phyloP scores from a whole-genome alignment of 257 asterid genomes.

The Gentiana macrophylla region DNA sequence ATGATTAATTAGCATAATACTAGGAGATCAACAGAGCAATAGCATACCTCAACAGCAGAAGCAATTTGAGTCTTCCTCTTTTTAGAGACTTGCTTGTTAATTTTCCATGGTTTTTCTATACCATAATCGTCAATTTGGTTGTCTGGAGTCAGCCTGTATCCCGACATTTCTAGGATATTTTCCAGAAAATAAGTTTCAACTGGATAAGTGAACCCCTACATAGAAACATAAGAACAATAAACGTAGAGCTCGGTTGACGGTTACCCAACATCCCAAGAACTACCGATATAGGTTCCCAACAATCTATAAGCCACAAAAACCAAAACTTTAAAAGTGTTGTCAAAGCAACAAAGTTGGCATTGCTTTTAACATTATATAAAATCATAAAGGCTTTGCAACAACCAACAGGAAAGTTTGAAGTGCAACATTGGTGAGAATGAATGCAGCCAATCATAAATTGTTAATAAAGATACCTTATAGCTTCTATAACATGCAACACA shows the following conservation, averaged over 20 bases:
- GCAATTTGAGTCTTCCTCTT: constrained; percentile 89
- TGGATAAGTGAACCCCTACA: constrained; percentile 61
- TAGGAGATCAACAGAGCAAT: constrained; percentile 7
- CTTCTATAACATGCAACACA: too few species aligned
- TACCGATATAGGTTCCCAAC: neutral
- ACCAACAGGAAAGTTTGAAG: neutral
- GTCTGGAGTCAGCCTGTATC: constrained; percentile 68
- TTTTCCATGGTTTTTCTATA: constrained; percentile 69
- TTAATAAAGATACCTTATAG: too few species aligned
- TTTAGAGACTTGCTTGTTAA: constrained; percentile 72
- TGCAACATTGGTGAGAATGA: too few species aligned
- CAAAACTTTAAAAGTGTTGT: too few species aligned
- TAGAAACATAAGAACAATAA: neutral
- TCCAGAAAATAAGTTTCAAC: constrained; percentile 78
- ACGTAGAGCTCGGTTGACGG: neutral
- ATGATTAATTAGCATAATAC: constrained; percentile 8
- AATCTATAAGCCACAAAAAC: neutral
- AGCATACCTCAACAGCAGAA: constrained; percentile 78
- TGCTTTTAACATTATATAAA: too few species aligned
- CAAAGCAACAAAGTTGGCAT: too few species aligned
- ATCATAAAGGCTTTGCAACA: neutral
- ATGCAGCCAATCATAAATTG: too few species aligned
- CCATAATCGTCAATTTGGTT: constrained; percentile 95
- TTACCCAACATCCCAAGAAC: neutral
- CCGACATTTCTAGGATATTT: constrained; percentile 68